phyloP scores from a whole-genome alignment of 331 rosid genomes.

The Quercus phellos region DNA sequence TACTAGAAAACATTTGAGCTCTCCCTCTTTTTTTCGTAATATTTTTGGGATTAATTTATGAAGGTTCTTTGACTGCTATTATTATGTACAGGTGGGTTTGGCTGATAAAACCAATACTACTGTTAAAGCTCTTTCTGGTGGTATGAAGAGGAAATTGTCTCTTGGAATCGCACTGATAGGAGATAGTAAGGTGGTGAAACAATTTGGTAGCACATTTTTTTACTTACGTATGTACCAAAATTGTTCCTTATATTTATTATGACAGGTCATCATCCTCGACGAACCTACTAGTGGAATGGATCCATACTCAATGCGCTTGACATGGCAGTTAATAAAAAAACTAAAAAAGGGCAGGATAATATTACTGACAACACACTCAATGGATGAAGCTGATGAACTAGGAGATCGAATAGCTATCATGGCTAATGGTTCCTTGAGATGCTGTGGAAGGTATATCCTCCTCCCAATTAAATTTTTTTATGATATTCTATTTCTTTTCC shows the following conservation, averaged over 20 bases:
- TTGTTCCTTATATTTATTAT: constrained; percentile 19
- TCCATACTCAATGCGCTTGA: constrained; percentile 97
- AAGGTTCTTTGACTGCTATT: constrained; percentile 18
- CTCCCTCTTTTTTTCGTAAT: neutral
- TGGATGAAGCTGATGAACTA: constrained; percentile 99
- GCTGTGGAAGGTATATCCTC: constrained; percentile 82
- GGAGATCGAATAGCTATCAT: constrained; percentile 98
- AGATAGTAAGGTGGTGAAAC: constrained; percentile 68
- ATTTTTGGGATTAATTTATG: neutral
- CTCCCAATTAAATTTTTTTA: neutral
- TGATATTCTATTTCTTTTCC: neutral
- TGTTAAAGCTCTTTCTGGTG: constrained; percentile 88
- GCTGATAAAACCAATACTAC: constrained; percentile 77
- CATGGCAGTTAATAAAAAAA: constrained; percentile 95
- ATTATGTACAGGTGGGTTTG: constrained; percentile 74
- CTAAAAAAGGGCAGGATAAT: constrained; percentile 91
- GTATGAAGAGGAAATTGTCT: constrained; percentile 97
- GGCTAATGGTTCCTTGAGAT: constrained; percentile 94
- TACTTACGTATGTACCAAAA: constrained; percentile 10
- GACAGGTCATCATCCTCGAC: constrained; percentile 86
- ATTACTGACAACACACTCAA: constrained; percentile 90
- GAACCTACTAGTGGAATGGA: constrained; percentile 99
- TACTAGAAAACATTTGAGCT: neutral
- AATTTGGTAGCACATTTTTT: constrained; percentile 13
- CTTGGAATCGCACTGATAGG: constrained; percentile 97